These are phyloP conservation scores for Apiospora marii DNA, from an alignment of 2,329 filamentous ascomycete species.

Conservation along the genomic window DNA sequence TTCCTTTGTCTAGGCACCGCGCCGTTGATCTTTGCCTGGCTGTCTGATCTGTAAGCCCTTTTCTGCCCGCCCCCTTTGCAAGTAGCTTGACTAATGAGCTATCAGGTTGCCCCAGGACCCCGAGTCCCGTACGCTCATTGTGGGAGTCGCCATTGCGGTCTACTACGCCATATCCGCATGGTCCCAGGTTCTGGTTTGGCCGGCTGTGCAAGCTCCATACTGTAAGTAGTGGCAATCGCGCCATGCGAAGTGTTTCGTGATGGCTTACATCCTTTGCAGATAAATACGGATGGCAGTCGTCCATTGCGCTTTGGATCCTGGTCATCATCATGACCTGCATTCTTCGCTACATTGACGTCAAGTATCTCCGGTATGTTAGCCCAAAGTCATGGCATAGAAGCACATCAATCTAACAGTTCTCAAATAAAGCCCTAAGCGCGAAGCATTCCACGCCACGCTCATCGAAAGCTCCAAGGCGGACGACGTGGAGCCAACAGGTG, in stretches of 20 bases:
- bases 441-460: slow-evolving; percentile 22
- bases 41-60: slow-evolving; percentile 51
- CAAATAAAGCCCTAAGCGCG: not conserved
- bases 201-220: slow-evolving; percentile 57
- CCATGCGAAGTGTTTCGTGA: not conserved
- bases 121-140: slow-evolving; percentile 56
- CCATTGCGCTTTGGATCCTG: slow-evolving; percentile 51
- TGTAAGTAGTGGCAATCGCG: slow-evolving; percentile 44
- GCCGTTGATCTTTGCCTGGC: slow-evolving; percentile 60
- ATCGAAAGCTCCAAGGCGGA: slow-evolving; percentile 21
- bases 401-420: not conserved
- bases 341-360: slow-evolving; percentile 53
- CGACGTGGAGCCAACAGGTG: slow-evolving; percentile 6
- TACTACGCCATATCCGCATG: slow-evolving; percentile 60
- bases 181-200: slow-evolving; percentile 61
- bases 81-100: slow-evolving; percentile 19
- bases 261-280: slow-evolving; percentile 36
- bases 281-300: slow-evolving; percentile 57
- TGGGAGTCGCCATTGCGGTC: slow-evolving; percentile 56
- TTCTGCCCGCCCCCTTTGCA: too few relatives aligned
- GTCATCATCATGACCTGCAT: slow-evolving; percentile 54
- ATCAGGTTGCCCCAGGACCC: slow-evolving; percentile 52
- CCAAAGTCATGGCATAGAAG: not conserved
- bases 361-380: slow-evolving; percentile 44
- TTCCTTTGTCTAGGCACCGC: slow-evolving; percentile 57